phyloP scores from a whole-genome alignment of 1,284 basidiomycete species.

The Blastosporella zonata region DNA sequence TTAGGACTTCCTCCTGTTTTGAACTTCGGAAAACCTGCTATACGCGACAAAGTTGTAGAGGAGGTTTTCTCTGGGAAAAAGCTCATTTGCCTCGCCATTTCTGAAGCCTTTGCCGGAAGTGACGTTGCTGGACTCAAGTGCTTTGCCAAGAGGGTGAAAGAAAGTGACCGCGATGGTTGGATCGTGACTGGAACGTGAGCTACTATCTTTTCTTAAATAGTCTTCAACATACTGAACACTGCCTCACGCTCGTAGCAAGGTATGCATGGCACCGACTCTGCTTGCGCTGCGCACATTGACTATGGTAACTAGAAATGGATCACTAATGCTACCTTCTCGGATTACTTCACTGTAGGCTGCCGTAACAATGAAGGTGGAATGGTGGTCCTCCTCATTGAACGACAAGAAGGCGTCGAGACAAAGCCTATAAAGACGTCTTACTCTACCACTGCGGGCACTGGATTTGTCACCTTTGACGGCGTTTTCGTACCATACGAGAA shows the following conservation, averaged over 20 bases:
- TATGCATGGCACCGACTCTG: neutral
- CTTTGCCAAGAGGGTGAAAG: slow-evolving; percentile 32
- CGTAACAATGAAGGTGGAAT: slow-evolving; percentile 67
- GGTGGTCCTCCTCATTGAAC: slow-evolving; percentile 69
- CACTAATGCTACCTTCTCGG: slow-evolving; percentile 63
- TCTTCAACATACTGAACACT: slow-evolving; percentile 3
- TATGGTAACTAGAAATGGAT: slow-evolving; percentile 63
- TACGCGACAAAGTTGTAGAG: slow-evolving; percentile 68
- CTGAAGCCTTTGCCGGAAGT: slow-evolving; percentile 69
- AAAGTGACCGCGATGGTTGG: slow-evolving; percentile 34
- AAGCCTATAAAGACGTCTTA: slow-evolving; percentile 79
- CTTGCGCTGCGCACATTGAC: neutral
- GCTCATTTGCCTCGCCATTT: slow-evolving; percentile 66
- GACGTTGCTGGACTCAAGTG: slow-evolving; percentile 57
- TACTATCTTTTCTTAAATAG: slow-evolving; percentile 28
- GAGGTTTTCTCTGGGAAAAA: slow-evolving; percentile 75
- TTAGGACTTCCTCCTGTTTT: slow-evolving; percentile 64
- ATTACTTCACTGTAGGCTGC: slow-evolving; percentile 61
- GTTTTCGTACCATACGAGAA: slow-evolving; percentile 78
- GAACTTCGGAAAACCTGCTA: slow-evolving; percentile 68
- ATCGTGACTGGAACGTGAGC: slow-evolving; percentile 52
- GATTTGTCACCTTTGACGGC: slow-evolving; percentile 80
- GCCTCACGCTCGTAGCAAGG: neutral
- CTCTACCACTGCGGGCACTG: slow-evolving; percentile 69
- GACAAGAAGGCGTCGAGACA: slow-evolving; percentile 72